Evolutionary conservation across 805 yeast species (phyloP).

Genomic region (Dipodascopsis uninucleata): DNA sequence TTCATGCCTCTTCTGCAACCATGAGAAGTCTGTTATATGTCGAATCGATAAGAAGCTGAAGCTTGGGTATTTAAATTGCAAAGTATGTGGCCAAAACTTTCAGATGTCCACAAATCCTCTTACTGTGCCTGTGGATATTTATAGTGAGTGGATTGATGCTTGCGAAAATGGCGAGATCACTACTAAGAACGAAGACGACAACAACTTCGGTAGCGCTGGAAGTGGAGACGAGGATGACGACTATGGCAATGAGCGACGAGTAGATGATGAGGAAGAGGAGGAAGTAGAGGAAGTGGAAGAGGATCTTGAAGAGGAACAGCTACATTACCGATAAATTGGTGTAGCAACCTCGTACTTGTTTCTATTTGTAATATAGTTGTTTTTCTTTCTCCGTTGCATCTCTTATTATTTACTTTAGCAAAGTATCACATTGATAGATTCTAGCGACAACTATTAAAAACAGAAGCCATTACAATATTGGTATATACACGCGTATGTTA

Average conservation of each 20-base stretch:
- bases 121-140: conserved; percentile 85
- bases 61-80: conserved; percentile 81
- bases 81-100: conserved; percentile 90
- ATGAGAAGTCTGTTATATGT: conserved; percentile 86
- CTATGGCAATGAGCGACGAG: conserved; percentile 30
- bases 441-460: too few relatives aligned
- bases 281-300: conserved; percentile 9
- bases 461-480: too few relatives aligned
- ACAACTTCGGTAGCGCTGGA: conserved; percentile 27
- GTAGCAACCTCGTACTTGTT: too few relatives aligned
- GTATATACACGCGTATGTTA: too few relatives aligned
- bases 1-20: conserved; percentile 85
- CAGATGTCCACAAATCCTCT: conserved; percentile 81
- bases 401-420: too few relatives aligned
- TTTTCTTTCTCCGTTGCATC: too few relatives aligned
- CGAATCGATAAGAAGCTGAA: conserved; percentile 80
- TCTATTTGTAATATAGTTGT: too few relatives aligned
- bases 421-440: too few relatives aligned
- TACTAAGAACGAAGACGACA: conserved; percentile 30
- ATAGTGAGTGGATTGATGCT: conserved; percentile 98
- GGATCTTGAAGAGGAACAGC: background rate
- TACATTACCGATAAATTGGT: too few relatives aligned
- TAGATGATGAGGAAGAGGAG: conserved; percentile 8
- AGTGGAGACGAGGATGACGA: conserved; percentile 24
- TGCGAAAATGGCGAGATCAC: conserved; percentile 78